Evolutionary conservation across 208 protist genomes (phyloP).

Genomic region (Acanthamoeba royreba): DNA sequence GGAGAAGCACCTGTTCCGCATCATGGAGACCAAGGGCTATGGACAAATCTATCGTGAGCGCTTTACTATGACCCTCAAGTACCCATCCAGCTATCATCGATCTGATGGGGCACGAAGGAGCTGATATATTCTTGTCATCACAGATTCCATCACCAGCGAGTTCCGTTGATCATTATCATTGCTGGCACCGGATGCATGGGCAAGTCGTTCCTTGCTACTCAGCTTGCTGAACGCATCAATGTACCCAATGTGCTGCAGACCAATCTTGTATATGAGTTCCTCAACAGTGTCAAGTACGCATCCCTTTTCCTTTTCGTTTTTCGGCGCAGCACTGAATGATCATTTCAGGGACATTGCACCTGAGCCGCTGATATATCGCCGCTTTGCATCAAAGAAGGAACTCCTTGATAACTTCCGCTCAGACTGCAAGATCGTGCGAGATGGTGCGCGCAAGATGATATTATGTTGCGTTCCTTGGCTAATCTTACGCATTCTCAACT

Average conservation of each 20-base stretch:
- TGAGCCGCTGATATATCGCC: background rate
- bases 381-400: background rate
- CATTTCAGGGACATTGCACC: background rate
- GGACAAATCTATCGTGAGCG: conserved; percentile 65
- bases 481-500: background rate
- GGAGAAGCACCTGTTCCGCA: conserved; percentile 65
- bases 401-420: background rate
- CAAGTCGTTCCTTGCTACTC: conserved; percentile 73
- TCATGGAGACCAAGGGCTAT: conserved; percentile 70
- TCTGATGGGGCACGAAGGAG: background rate
- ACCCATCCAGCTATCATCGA: background rate
- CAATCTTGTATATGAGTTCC: conserved; percentile 73
- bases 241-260: conserved; percentile 78
- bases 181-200: conserved; percentile 71
- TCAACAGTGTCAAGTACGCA: conserved; percentile 37
- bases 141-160: conserved; percentile 73
- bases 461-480: background rate
- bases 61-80: conserved; percentile 68
- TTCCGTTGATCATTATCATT: conserved; percentile 76
- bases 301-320: background rate
- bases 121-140: background rate
- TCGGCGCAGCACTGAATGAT: background rate
- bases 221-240: conserved; percentile 76
- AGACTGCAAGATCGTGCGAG: conserved; percentile 12
- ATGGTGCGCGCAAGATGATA: background rate